Evolutionary conservation across 2,329 filamentous ascomycete species (phyloP), one percentile per base, ranked within the genome.

Genomic region (Aspergillus chevalieri): DNA sequence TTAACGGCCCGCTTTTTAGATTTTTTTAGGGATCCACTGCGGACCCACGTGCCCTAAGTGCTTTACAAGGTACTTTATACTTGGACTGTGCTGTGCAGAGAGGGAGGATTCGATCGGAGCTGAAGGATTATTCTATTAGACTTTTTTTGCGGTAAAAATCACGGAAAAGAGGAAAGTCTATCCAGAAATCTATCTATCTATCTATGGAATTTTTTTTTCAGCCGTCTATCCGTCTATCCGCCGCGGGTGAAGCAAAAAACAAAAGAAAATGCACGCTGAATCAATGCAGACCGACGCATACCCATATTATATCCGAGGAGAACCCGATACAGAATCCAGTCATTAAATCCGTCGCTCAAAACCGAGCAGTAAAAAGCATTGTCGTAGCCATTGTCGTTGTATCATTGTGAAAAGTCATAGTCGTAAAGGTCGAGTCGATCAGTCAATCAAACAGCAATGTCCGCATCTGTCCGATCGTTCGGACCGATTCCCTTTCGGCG

Each of bases 371-470:
- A 12, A 30, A 30, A 30, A 30, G 3, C 26, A 30, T 9, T 12
- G 26, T 30, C 26, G 26, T 30, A 30, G 26, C 12, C 26, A 30
- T 30, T 4, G 26, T 30, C 26, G 9, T 30, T 12, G 26, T 30
- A 9, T 30, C 26, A 4, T 12, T 12, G 26, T 30, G 9, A 30
- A 30, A 30, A 30, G 4, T 30, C 26, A 12, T 12, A 30, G 26
- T 30, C 26, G 10, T 30, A 30, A 24, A 30, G 10, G 3, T 12
- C 26, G 4, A 30, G 26, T 10, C 9, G 26, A 28, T 28, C 26
- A 9, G 9, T 36, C 34, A 14, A n/a, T 44, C n/a, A 44, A 44
- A 44, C 42, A 44, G 24, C 42, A 44, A 44, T n/a, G 17, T 44
- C 42, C 8, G 42, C n/a, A 22, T 44, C 42, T 3, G 22, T 44